Percentiles rank a stretch among this genome's conserved stretches.
Conservation (phyloP, 179 eudicot species). For the Drosera spatulata region DNA sequence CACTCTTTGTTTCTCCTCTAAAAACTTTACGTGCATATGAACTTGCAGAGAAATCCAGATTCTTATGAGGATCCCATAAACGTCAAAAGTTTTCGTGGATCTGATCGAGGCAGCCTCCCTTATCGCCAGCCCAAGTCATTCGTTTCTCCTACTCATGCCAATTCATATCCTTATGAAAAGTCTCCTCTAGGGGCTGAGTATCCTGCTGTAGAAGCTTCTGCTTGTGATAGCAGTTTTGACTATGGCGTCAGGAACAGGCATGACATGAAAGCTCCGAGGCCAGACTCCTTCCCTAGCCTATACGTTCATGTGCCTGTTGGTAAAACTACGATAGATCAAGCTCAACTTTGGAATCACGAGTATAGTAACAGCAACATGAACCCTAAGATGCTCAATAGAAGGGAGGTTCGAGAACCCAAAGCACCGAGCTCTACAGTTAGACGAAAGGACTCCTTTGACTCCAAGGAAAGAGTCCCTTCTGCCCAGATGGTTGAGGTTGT, state of each 20-base stretch:
- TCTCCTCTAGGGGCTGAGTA: conserved; percentile 16
- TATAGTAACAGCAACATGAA: conserved; percentile 20
- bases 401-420: conserved; percentile 26
- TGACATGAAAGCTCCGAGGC: conserved; percentile 12
- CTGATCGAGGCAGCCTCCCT: conserved; percentile 11
- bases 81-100: conserved; percentile 11
- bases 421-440: conserved; percentile 19
- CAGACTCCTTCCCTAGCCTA: conserved; percentile 12
- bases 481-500: background rate
- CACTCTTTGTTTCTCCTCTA: background rate
- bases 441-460: conserved; percentile 16
- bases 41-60: conserved; percentile 1
- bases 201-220: conserved; percentile 14
- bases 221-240: conserved; percentile 12
- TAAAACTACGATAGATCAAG: conserved; percentile 18
- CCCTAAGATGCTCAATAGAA: conserved; percentile 18
- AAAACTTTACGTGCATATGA: background rate
- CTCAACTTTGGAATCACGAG: conserved; percentile 21
- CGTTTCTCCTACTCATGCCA: conserved; percentile 5
- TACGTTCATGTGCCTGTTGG: conserved; percentile 14
- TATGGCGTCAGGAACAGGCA: conserved; percentile 13
- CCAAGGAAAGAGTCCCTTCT: conserved; percentile 29
- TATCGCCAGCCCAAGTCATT: conserved; percentile 6
- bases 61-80: conserved; percentile 16
- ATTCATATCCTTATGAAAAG: conserved; percentile 11